A percentile compares a stretch with the other conserved stretches of the same genome.
These are phyloP conservation scores for Penicillium crystallinum DNA, from an alignment of 495 filamentous ascomycete genomes.

Conservation along the genomic window DNA sequence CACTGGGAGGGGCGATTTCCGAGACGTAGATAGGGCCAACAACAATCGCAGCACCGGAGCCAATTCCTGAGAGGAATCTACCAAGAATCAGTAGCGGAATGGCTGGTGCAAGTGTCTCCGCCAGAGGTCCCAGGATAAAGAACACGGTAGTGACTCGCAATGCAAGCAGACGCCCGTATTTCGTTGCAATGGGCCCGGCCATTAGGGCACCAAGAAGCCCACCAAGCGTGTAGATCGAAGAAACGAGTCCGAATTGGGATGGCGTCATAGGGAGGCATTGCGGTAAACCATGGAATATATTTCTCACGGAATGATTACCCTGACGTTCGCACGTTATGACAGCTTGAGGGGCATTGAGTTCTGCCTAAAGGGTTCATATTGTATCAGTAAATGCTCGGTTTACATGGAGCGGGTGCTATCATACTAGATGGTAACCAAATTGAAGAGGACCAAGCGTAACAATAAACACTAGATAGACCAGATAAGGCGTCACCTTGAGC, in stretches of 20 bases:
- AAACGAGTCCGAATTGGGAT: conserved; percentile 71
- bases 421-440: conserved; percentile 90
- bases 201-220: conserved; percentile 77
- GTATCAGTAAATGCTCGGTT: background rate
- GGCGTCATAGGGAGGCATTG: conserved; percentile 81
- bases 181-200: conserved; percentile 67
- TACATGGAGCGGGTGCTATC: background rate
- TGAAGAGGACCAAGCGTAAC: conserved; percentile 77
- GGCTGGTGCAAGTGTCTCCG: conserved; percentile 65
- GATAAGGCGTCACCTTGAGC: conserved; percentile 51
- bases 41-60: conserved; percentile 80
- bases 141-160: conserved; percentile 70
- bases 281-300: conserved; percentile 40
- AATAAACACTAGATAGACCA: conserved; percentile 59
- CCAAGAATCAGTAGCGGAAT: conserved; percentile 65
- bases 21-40: conserved; percentile 96
- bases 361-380: conserved; percentile 53
- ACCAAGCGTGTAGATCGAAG: conserved; percentile 87
- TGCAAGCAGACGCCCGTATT: conserved; percentile 64
- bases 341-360: conserved; percentile 89
- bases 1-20: conserved; percentile 73
- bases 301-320: conserved; percentile 40
- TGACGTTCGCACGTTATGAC: conserved; percentile 76
- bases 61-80: conserved; percentile 74
- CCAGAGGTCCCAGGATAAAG: conserved; percentile 68